Evolutionary conservation across 2,329 filamentous ascomycete species (phyloP), one percentile per base, ranked within the genome.

Genomic region (Pyrenophora graminea): DNA sequence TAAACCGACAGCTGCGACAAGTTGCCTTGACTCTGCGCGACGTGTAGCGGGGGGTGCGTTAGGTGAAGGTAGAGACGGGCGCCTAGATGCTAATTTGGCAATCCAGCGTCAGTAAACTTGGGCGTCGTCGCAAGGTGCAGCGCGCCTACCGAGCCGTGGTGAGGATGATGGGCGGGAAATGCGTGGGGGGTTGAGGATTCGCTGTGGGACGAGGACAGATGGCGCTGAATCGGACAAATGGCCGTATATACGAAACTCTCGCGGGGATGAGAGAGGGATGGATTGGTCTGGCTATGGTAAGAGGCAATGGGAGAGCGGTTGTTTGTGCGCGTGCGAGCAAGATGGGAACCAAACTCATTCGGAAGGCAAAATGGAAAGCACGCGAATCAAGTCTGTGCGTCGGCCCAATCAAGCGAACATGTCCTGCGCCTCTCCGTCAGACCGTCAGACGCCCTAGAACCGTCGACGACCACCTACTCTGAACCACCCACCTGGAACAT

Each of bases 321-420:
- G 18, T 39, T 49, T 50, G 50, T 56, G 51, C 47, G 46, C 51
- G 54, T 56, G 40, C 46, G 45, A 43, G 47, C 47, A 51, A 41
- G 44, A 46, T 55, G 55, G 48, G 51, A 40, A 55, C 51, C 40
- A 39, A 45, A 53, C 45, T 46, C 45, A 47, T 51, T 34, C 44
- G 39, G 39, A 51, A 41, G 53, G 54, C 54, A 53, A 56, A 56
- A 56, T 54, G 46, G 53, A 56, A 56, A 50, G 48, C 44, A 45
- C 23, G 48, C 38, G 50, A 53, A 53, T 41, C 38, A 23, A 39
- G 49, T 47, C 45, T 56, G 45, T 54, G 54, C 50, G 53, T 45
- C 33, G 19, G 46, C 46, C 54, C 54, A 49, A 54, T 54, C 51
- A 56, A 47, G 45, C 54, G 51, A 56, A 51, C 42, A 40, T 36